Conservation (phyloP, 2,329 filamentous ascomycete genomes). For the Bipolaris cookei region DNA sequence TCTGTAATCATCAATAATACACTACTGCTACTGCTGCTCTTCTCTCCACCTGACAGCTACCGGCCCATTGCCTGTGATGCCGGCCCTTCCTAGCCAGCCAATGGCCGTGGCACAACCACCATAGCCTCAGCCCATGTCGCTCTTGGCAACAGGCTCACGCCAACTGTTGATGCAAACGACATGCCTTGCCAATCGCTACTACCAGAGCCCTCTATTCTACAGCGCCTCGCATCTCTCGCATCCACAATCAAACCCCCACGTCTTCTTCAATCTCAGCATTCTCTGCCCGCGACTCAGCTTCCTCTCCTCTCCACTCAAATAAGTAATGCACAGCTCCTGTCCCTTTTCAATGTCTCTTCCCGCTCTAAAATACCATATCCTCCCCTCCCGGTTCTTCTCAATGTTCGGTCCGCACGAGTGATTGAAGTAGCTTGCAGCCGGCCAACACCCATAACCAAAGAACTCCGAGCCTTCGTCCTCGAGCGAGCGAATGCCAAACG, state of each 20-base stretch:
- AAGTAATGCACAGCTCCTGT: slow-evolving; percentile 57
- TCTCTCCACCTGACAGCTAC: slow-evolving; percentile 1
- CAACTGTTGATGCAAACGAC: not conserved
- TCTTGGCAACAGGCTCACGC: not conserved
- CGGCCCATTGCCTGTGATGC: not conserved
- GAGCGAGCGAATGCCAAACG: slow-evolving; percentile 55
- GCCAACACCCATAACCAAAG: slow-evolving; percentile 57
- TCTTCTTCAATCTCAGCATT: slow-evolving; percentile 46
- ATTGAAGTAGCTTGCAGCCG: slow-evolving; percentile 57
- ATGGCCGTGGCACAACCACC: not conserved
- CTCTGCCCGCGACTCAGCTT: slow-evolving; percentile 46
- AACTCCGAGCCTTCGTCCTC: slow-evolving; percentile 57
- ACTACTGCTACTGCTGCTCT: not conserved
- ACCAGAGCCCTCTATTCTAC: not conserved
- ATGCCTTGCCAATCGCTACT: not conserved
- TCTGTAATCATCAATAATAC: slow-evolving; percentile 1
- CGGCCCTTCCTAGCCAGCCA: slow-evolving; percentile 1
- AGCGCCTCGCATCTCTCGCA: slow-evolving; percentile 49
- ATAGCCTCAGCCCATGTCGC: not conserved
- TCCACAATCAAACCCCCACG: slow-evolving; percentile 56
- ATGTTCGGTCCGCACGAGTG: slow-evolving; percentile 56
- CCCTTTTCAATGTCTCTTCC: slow-evolving; percentile 46
- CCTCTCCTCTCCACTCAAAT: slow-evolving; percentile 57
- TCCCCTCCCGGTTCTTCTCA: slow-evolving; percentile 50
- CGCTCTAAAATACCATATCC: slow-evolving; percentile 52